These are phyloP conservation scores for Lotmaria passim DNA, from an alignment of 208 protist genomes.

Conservation along the genomic window DNA sequence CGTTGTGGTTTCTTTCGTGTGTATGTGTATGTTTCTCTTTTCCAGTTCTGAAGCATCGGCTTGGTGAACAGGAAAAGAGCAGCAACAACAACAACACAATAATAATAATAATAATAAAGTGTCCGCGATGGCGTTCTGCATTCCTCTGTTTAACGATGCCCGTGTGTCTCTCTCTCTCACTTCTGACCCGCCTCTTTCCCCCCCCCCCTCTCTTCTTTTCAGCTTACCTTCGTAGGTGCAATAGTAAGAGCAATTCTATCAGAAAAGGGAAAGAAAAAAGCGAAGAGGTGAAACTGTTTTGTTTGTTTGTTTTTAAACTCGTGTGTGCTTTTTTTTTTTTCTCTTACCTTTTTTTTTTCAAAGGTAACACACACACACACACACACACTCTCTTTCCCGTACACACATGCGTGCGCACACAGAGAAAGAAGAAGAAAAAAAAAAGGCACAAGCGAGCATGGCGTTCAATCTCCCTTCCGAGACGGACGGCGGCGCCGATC, in stretches of 20 bases:
- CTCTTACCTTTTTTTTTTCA: too few relatives aligned
- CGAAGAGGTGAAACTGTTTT: too few relatives aligned
- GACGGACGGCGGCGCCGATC: not conserved
- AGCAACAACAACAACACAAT: too few relatives aligned
- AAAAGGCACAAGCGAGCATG: slow-evolving; percentile 18
- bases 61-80: too few relatives aligned
- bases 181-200: not conserved
- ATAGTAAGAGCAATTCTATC: slow-evolving; percentile 4
- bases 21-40: not conserved
- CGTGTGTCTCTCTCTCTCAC: too few relatives aligned
- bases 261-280: too few relatives aligned
- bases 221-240: not conserved
- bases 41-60: too few relatives aligned
- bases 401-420: not conserved
- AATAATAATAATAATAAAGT: too few relatives aligned
- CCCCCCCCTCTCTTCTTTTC: not conserved
- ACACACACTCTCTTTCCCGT: not conserved
- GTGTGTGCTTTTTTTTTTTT: too few relatives aligned
- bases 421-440: slow-evolving; percentile 7
- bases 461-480: slow-evolving; percentile 22
- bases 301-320: too few relatives aligned
- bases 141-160: too few relatives aligned
- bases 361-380: slow-evolving; percentile 13
- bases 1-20: slow-evolving; percentile 1
- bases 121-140: too few relatives aligned